phyloP scores from a whole-genome alignment of 495 filamentous ascomycete genomes.

The Arthonia radiata region DNA sequence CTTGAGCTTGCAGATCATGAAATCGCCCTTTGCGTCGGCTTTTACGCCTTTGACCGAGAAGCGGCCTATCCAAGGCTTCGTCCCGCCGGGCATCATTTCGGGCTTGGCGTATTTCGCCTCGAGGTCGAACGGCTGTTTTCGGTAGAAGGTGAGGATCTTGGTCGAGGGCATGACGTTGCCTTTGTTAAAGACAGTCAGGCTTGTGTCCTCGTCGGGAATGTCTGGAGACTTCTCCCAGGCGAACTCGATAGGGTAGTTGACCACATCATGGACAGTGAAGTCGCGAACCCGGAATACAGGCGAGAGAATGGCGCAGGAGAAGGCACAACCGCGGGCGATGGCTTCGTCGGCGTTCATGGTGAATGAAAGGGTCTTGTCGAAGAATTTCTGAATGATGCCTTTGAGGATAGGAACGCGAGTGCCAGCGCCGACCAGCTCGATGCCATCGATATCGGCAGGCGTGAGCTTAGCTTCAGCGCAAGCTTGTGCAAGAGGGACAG shows the following conservation, averaged over 20 bases:
- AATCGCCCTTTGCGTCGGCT: constrained; percentile 66
- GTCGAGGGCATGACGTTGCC: constrained; percentile 96
- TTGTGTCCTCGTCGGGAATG: constrained; percentile 96
- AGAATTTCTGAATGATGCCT: constrained; percentile 69
- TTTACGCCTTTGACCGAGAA: constrained; percentile 87
- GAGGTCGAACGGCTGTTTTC: constrained; percentile 89
- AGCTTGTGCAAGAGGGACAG: constrained; percentile 60
- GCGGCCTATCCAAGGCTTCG: constrained; percentile 79
- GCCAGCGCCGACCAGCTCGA: constrained; percentile 87
- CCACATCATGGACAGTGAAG: constrained; percentile 90
- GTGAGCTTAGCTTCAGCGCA: constrained; percentile 76
- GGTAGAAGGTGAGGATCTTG: constrained; percentile 98
- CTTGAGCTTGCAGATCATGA: constrained; percentile 99
- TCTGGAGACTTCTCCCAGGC: constrained; percentile 97
- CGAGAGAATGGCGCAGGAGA: constrained; percentile 93
- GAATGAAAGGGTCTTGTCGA: constrained; percentile 70
- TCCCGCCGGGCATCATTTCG: constrained; percentile 71
- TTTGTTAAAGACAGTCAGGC: constrained; percentile 88
- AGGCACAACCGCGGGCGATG: constrained; percentile 84
- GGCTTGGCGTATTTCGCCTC: constrained; percentile 84
- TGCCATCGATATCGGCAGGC: constrained; percentile 71
- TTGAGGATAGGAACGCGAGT: constrained; percentile 89
- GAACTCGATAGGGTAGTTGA: constrained; percentile 97
- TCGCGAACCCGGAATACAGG: constrained; percentile 97
- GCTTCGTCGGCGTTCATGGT: constrained; percentile 98